Conservation (phyloP, 208 protist species). For the Polymyxa betae region DNA sequence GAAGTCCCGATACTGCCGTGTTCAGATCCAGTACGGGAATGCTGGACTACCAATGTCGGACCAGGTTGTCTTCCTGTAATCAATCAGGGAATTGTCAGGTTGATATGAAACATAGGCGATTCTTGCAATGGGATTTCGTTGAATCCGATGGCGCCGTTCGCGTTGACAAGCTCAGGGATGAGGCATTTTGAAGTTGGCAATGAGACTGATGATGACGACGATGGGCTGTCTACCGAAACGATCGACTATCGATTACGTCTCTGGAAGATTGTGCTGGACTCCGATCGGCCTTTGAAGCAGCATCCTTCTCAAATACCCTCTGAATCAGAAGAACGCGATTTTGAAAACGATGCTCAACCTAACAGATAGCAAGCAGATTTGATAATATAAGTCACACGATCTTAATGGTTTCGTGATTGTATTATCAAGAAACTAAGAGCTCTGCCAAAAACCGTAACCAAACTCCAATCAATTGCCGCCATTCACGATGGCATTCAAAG, state of each 20-base stretch:
- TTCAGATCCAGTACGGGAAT: neutral
- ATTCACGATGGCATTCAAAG: too few relatives aligned
- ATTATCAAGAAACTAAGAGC: too few relatives aligned
- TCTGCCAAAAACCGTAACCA: too few relatives aligned
- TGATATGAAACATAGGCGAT: neutral
- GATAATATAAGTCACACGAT: too few relatives aligned
- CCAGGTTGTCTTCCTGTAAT: constrained; percentile 1
- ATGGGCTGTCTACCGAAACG: neutral
- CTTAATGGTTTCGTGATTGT: too few relatives aligned
- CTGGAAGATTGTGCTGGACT: neutral
- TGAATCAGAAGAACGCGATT: too few relatives aligned
- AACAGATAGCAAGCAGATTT: too few relatives aligned
- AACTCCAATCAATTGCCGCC: too few relatives aligned
- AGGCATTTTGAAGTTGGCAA: neutral
- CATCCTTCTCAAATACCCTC: too few relatives aligned
- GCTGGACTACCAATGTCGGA: neutral
- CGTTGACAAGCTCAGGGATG: neutral
- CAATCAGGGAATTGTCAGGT: neutral
- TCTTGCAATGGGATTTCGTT: constrained; percentile 1
- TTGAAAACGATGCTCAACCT: too few relatives aligned
- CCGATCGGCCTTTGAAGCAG: neutral
- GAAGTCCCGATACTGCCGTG: constrained; percentile 15
- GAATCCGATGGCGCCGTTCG: constrained; percentile 9
- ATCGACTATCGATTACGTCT: neutral
- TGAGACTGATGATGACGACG: constrained; percentile 20